Evolutionary conservation across 2,329 filamentous ascomycete species (phyloP).

Genomic region (Hymenoscyphus repandus): DNA sequence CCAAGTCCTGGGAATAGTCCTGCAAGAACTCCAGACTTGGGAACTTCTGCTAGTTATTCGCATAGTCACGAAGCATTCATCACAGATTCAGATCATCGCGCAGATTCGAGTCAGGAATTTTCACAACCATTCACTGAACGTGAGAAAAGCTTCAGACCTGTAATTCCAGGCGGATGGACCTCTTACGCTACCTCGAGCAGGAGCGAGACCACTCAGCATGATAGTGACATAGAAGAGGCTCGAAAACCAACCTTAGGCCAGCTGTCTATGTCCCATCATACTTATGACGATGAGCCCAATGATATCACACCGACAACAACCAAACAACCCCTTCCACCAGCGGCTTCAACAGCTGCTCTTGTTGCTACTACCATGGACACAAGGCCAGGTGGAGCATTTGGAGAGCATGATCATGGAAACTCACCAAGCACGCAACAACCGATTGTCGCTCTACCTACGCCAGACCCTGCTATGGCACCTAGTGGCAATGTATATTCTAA

Average conservation of each 20-base stretch:
- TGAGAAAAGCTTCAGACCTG: conserved; percentile 27
- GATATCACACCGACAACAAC: conserved; percentile 25
- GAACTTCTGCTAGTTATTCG: conserved; percentile 35
- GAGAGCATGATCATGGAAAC: conserved; percentile 18
- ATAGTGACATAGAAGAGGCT: background rate
- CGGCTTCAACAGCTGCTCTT: conserved; percentile 11
- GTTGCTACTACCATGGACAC: conserved; percentile 37
- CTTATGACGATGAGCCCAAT: conserved; percentile 9
- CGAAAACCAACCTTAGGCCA: conserved; percentile 2
- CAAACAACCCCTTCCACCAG: conserved; percentile 18
- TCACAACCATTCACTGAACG: conserved; percentile 20
- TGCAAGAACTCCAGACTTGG: conserved; percentile 51
- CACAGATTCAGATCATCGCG: conserved; percentile 26
- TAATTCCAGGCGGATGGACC: conserved; percentile 29
- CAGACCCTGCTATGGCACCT: conserved; percentile 21
- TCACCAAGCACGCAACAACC: background rate
- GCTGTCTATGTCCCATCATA: background rate
- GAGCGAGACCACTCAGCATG: conserved; percentile 12
- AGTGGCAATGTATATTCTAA: conserved; percentile 22
- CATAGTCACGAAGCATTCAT: conserved; percentile 41
- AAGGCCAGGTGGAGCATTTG: conserved; percentile 41
- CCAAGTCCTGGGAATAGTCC: conserved; percentile 56
- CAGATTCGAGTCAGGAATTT: conserved; percentile 6
- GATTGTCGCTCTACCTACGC: conserved; percentile 17
- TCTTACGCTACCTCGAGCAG: conserved; percentile 26